Base-by-base conservation (phyloP, 139 green algal genomes). In the Choricystis sp. region DNA sequence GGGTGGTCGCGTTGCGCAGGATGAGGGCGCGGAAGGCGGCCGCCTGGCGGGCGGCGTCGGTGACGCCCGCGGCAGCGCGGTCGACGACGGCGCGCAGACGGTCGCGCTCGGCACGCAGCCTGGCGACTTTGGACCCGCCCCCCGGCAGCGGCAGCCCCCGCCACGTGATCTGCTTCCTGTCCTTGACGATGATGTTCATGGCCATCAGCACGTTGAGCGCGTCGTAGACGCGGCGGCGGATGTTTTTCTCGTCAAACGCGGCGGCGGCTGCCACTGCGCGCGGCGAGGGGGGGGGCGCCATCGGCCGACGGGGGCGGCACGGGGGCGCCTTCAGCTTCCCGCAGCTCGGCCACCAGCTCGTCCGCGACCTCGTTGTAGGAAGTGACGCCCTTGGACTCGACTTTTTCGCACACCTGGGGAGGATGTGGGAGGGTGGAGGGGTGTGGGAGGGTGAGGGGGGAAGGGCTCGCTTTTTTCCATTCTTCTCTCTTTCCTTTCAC, bases 201-300 rank as follows among this genome's bases (percentile, higher is more conserved):
- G 91, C 91, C 78, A 94, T 89, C 19, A 98, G 81, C 66, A 98
- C 92, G 72, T 98, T 98, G 31, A 98, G 84, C 0, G 91, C 92
- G 65, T 98, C 92, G 65, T 98, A 98, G 63, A 97, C 92, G 0
- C 92, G 82, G 24, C 92, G 79, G 49, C 87, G 71, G 58, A 95
- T 90, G 73, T 95, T 95, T 72, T 95, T 95, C 74, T 95, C 88
- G 63, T 95, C 88, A 49, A 80, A 83, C 21, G 66, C 62, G 22
- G 66, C 69, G 62, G 79, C 72, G 19, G 57, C 56, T 3, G 59
- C 61, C n/a, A 63, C 29, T 23, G 20, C 28, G 49, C 19, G 16
- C 22, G 23, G 16, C 23, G 22, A 9, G 25, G 31, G 24, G 40
- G 31, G 49, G 29, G 25, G 60, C 5, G 29, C 25, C 64, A 59